Base-by-base conservation (phyloP, 2,329 filamentous ascomycete species). In the Hypoxylon sp. region DNA sequence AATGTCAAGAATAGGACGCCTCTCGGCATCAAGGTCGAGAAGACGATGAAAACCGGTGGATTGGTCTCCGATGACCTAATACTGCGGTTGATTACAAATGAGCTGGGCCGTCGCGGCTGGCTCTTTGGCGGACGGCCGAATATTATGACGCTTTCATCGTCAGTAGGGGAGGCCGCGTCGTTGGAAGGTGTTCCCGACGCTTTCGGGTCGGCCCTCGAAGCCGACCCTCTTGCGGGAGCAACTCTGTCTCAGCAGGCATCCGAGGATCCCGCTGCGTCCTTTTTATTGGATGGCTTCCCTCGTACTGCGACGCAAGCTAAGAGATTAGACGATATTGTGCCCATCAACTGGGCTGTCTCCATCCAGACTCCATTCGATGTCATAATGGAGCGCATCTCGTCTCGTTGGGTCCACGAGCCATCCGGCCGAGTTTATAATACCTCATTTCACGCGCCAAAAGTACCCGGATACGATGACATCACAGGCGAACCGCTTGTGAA, bases 341-440 rank as follows among this genome's bases (percentile, higher is more conserved):
- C 95, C n/a, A 94, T 99, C 78, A 99, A 99, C 80, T 87, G 97
- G 66, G 96, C 94, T 51, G 90, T 97, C 63, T 93, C 92, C 59
- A 85, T 98, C 72, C 87, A 91, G 75, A 98, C 95, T 0, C 96
- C 96, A 0, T 88, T 92, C 32, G 87, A 91, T 7, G 92, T 97
- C 65, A 94, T 99, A 65, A 86, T 98, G 70, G 89, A 94, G 72
- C 91, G 96, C 59, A 97, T 99, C 72, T 89, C 92, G 45, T 94
- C 93, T 54, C 91, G 96, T 61, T 97, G 94, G 94, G 91, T 97
- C 41, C 96, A 99, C 79, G 91, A 92, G 74, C 89, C 93, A 0
- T 97, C 93, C 0, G 96, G 96, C 1, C 87, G 96, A 27, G 91
- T 97, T 14, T 99, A 99, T 84, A 99, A 99, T 78, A 96, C 94